Percentiles rank a stretch among this genome's conserved stretches.
These are phyloP conservation scores for Lipomyces orientalis DNA, from an alignment of 805 yeast species.

Conservation along the genomic window DNA sequence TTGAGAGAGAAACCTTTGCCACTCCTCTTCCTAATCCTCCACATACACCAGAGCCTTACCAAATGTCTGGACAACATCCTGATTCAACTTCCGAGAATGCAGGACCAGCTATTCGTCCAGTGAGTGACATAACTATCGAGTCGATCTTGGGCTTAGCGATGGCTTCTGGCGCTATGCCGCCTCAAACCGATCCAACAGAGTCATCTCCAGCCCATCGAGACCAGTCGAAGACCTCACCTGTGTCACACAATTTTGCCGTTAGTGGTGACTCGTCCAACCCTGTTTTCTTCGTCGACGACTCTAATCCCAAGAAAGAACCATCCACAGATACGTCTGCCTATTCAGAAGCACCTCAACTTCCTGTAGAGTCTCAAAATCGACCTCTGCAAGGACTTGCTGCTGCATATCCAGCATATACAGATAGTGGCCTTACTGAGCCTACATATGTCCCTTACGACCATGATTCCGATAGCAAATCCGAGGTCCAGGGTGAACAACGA, in stretches of 20 bases:
- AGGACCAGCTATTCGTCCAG: slow-evolving; percentile 8
- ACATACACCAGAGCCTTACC: slow-evolving; percentile 2
- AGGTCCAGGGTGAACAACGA: neutral
- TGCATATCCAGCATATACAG: slow-evolving; percentile 3
- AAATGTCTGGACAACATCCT: slow-evolving; percentile 7
- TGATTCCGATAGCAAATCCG: slow-evolving; percentile 7
- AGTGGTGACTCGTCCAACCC: slow-evolving; percentile 8
- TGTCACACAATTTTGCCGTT: neutral
- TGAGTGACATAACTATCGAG: slow-evolving; percentile 13
- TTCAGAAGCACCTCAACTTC: neutral
- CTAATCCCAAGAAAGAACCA: slow-evolving; percentile 8
- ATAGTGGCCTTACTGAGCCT: neutral
- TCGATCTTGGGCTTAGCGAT: slow-evolving; percentile 25
- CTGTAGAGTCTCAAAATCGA: neutral
- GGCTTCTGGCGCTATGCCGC: slow-evolving; percentile 12
- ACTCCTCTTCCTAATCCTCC: neutral
- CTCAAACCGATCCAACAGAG: neutral
- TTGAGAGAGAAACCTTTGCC: neutral
- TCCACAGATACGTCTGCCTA: neutral
- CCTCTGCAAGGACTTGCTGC: neutral
- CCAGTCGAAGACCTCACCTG: neutral
- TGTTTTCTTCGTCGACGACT: slow-evolving; percentile 22
- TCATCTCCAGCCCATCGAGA: neutral
- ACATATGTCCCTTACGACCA: slow-evolving; percentile 9
- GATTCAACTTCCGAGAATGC: slow-evolving; percentile 3